Evolutionary conservation across 805 yeast species (phyloP).

Genomic region (Saturnispora diversa): DNA sequence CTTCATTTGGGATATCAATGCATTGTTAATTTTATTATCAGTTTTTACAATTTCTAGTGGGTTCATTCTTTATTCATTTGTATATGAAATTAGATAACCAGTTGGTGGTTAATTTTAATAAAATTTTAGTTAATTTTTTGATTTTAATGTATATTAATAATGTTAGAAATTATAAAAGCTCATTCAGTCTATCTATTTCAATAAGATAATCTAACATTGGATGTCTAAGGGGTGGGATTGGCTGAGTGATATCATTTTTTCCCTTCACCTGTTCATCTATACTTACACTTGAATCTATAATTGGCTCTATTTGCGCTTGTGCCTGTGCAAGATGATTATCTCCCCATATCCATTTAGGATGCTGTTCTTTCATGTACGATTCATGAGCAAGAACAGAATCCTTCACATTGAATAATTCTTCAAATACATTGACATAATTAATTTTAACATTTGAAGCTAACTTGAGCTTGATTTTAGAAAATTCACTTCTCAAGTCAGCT

Average conservation of each 20-base stretch:
- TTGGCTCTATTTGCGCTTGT: too few species aligned
- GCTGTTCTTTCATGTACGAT: slow-evolving; percentile 1
- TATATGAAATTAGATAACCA: slow-evolving; percentile 61
- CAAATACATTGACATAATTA: slow-evolving; percentile 4
- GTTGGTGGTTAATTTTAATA: neutral
- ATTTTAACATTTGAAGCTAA: neutral
- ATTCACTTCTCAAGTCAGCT: neutral
- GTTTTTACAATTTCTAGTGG: slow-evolving; percentile 65
- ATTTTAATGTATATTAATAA: neutral
- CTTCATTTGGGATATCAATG: slow-evolving; percentile 54
- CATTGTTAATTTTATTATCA: slow-evolving; percentile 49
- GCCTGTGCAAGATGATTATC: slow-evolving; percentile 1
- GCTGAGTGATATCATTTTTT: too few species aligned
- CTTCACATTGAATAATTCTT: slow-evolving; percentile 5
- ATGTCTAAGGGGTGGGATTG: slow-evolving; percentile 4
- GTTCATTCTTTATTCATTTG: slow-evolving; percentile 58
- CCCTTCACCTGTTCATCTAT: neutral
- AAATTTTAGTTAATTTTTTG: neutral
- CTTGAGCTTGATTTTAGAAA: slow-evolving; percentile 1
- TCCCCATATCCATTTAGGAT: slow-evolving; percentile 3
- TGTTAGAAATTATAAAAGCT: neutral
- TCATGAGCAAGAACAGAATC: slow-evolving; percentile 2
- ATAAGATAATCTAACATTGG: slow-evolving; percentile 1
- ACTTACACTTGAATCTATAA: too few species aligned
- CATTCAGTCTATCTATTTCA: slow-evolving; percentile 1